Conservation (phyloP, 805 yeast genomes). For the Suhomyces sp. region DNA sequence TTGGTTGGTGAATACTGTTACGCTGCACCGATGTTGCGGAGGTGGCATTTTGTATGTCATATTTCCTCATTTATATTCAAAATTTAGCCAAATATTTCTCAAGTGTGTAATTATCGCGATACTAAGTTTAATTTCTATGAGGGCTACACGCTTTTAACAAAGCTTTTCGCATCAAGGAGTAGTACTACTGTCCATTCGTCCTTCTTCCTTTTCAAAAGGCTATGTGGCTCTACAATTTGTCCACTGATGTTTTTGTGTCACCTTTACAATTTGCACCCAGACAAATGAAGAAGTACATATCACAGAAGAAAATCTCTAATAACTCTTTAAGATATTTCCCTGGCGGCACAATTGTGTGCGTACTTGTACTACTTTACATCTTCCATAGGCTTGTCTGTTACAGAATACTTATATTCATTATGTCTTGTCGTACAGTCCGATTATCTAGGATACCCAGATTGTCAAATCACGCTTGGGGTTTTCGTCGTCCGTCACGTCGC, state of each 20-base stretch:
- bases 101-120: no score
- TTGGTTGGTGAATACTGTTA: no score
- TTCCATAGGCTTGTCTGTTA: not conserved
- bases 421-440: not conserved
- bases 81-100: not conserved
- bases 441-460: conserved; percentile 39
- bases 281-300: no score
- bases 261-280: not conserved
- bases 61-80: no score
- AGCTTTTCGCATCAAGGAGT: not conserved
- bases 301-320: no score
- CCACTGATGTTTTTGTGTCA: not conserved
- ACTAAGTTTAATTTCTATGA: no score
- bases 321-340: no score
- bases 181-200: not conserved
- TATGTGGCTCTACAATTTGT: not conserved
- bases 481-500: conserved; percentile 3
- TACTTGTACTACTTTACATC: not conserved
- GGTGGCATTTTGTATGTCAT: no score
- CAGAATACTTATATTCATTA: not conserved
- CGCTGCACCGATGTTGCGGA: no score
- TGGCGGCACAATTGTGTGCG: no score
- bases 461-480: conserved; percentile 23
- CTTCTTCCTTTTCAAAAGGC: no score
- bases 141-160: no score